Evolutionary conservation across 129 eudicot species (phyloP).

Genomic region (Flaveria brownii): DNA sequence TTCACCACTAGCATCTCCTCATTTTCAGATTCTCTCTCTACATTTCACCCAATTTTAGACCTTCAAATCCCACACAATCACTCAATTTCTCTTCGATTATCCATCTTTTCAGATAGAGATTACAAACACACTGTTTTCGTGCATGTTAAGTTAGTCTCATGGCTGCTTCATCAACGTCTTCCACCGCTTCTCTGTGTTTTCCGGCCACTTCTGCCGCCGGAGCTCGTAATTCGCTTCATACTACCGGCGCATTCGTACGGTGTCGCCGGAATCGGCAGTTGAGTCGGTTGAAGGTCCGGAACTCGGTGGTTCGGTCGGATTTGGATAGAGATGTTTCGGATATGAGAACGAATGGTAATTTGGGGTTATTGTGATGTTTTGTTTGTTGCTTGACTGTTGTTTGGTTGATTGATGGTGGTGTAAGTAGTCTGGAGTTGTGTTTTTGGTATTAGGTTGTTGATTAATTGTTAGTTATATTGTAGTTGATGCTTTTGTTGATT

Average conservation of each 20-base stretch:
- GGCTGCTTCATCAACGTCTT: constrained; percentile 52
- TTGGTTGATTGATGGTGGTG: constrained; percentile 9
- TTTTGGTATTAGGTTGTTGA: constrained; percentile 7
- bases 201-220: constrained; percentile 56
- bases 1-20: constrained; percentile 45
- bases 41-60: not conserved
- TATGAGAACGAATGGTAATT: constrained; percentile 72
- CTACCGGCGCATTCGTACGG: constrained; percentile 28
- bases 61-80: constrained; percentile 7
- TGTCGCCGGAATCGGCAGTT: constrained; percentile 36
- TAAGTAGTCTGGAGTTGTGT: not conserved
- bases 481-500: not conserved
- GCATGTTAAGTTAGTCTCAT: constrained; percentile 27
- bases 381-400: not conserved
- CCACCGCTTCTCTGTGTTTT: constrained; percentile 39
- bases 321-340: constrained; percentile 85
- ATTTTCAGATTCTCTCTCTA: constrained; percentile 32
- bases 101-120: constrained; percentile 10
- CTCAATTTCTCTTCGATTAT: constrained; percentile 21
- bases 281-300: constrained; percentile 39
- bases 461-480: not conserved
- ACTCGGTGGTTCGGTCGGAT: constrained; percentile 53
- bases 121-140: not conserved
- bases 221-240: constrained; percentile 28
- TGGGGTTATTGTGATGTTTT: constrained; percentile 10